Evolutionary conservation across 768 basidiomycete species (phyloP), one percentile per base, ranked within the genome.

Genomic region (Podaxis sp.): DNA sequence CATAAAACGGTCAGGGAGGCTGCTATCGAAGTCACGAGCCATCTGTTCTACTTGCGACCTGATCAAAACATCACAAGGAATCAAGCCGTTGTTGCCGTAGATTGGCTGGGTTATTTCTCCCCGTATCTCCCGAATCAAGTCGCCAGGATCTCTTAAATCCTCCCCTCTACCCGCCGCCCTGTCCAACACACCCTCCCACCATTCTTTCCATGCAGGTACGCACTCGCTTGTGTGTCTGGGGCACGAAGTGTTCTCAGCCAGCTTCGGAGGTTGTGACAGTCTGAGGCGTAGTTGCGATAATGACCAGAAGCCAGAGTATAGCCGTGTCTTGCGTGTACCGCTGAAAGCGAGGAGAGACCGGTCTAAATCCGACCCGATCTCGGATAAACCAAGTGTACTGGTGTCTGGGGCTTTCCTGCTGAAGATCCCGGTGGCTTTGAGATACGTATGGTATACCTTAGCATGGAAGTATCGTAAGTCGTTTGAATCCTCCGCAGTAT

Each of bases 121-220:
- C 40, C 44, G 56, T 4, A 58, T 0, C 30, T 40, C 15, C 2
- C 33, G 22, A 10, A 60, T 17, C 17, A 54, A 2, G 10, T 44
- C 17, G 1, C 50, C 50, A 20, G 59, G 51, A 30, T 44, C 59
- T 20, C 33, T 41, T 11, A 60, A 17, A n/a, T 33, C 20, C 6
- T 8, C 13, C 2, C 26, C 40, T 4, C 17, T 11, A 11, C 20
- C 2, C 33, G 4, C 22, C 26, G 30, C 33, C 2, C 24, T 24
- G 2, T 36, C 33, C 24, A 60, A 12, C n/a, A 52, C 28, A 7
- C 28, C n/a, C 26, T 52, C 41, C 59, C 59, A 60, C 59, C 50
- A 41, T 5, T 2, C 24, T 2, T 53, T 2, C 51, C 51, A 60
- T 10, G 24, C 15, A 20, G 38, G 51, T 53, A 40, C 10, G 36